Evolutionary conservation across 2,329 filamentous ascomycete genomes (phyloP).

Genomic region (Aspergillus tanneri): DNA sequence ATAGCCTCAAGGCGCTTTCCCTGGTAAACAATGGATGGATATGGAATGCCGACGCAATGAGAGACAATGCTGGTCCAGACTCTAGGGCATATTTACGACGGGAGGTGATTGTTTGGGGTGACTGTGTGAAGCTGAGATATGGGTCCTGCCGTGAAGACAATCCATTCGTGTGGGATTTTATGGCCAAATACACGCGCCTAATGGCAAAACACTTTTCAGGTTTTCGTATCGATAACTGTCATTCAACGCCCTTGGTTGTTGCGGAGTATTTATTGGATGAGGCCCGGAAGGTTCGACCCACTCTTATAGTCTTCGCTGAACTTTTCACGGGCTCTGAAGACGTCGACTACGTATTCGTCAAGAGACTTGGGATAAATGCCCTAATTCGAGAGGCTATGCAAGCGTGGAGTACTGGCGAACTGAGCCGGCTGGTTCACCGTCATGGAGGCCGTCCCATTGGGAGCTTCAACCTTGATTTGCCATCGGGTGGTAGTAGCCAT

Average conservation of each 20-base stretch:
- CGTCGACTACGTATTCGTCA: slow-evolving; percentile 94
- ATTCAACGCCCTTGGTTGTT: slow-evolving; percentile 91
- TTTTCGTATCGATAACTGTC: slow-evolving; percentile 96
- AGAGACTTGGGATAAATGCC: slow-evolving; percentile 83
- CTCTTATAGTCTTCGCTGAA: slow-evolving; percentile 90
- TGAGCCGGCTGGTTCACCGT: slow-evolving; percentile 88
- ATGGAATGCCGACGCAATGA: slow-evolving; percentile 92
- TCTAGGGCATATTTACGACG: slow-evolving; percentile 92
- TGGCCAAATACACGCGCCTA: slow-evolving; percentile 86
- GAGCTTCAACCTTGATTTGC: slow-evolving; percentile 92
- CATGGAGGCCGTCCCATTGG: slow-evolving; percentile 94
- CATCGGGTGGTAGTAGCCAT: slow-evolving; percentile 61
- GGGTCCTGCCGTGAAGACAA: slow-evolving; percentile 77
- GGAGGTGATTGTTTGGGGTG: slow-evolving; percentile 97
- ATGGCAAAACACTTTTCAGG: slow-evolving; percentile 94
- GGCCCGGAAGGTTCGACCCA: slow-evolving; percentile 81
- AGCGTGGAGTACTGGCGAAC: slow-evolving; percentile 89
- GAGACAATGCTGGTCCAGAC: slow-evolving; percentile 86
- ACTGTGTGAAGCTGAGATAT: slow-evolving; percentile 96
- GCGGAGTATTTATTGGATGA: slow-evolving; percentile 94
- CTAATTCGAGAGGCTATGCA: slow-evolving; percentile 98
- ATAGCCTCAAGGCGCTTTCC: slow-evolving; percentile 72
- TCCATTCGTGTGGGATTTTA: slow-evolving; percentile 92
- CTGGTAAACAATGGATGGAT: slow-evolving; percentile 98
- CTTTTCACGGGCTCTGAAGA: slow-evolving; percentile 94